phyloP scores from a whole-genome alignment of 192 early-diverging fungal genomes.

The Podila verticillata region DNA sequence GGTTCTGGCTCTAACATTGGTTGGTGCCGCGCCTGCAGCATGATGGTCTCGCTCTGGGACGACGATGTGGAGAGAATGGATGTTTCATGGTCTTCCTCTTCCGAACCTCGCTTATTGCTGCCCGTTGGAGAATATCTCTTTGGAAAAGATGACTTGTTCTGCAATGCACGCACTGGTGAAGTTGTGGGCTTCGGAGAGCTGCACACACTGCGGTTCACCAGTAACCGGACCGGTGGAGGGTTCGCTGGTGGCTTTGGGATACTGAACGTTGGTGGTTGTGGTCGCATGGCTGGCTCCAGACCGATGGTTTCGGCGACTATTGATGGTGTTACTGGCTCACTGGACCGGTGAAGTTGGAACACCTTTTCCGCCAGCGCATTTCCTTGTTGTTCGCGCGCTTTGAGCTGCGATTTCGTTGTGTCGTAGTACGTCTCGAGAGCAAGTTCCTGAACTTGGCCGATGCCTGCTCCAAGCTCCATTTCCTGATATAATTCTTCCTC shows the following conservation, averaged over 20 bases:
- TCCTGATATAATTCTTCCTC: slow-evolving; percentile 9
- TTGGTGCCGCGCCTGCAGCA: slow-evolving; percentile 24
- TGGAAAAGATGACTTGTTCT: background rate
- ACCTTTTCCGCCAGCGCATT: slow-evolving; percentile 28
- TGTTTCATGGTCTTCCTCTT: slow-evolving; percentile 4
- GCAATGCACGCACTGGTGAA: too few relatives aligned
- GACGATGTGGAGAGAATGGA: slow-evolving; percentile 22
- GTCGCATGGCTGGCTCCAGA: background rate
- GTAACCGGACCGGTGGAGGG: slow-evolving; percentile 36
- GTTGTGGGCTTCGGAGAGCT: background rate
- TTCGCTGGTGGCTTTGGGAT: slow-evolving; percentile 40
- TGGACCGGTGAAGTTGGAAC: slow-evolving; percentile 9
- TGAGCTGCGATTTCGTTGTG: slow-evolving; percentile 46
- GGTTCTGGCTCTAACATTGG: background rate
- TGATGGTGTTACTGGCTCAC: slow-evolving; percentile 1
- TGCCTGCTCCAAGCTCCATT: slow-evolving; percentile 8
- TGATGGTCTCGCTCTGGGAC: slow-evolving; percentile 23
- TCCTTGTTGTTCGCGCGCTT: slow-evolving; percentile 23
- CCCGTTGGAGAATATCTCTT: background rate
- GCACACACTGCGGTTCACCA: slow-evolving; percentile 13
- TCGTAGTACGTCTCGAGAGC: slow-evolving; percentile 42
- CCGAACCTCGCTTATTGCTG: background rate
- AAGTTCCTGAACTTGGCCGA: slow-evolving; percentile 15
- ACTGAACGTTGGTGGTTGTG: slow-evolving; percentile 28
- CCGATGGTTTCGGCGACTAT: background rate